Percentiles rank a stretch among this genome's conserved stretches.
phyloP scores from a whole-genome alignment of 148 eudicot species.

The Limonium bicolor region DNA sequence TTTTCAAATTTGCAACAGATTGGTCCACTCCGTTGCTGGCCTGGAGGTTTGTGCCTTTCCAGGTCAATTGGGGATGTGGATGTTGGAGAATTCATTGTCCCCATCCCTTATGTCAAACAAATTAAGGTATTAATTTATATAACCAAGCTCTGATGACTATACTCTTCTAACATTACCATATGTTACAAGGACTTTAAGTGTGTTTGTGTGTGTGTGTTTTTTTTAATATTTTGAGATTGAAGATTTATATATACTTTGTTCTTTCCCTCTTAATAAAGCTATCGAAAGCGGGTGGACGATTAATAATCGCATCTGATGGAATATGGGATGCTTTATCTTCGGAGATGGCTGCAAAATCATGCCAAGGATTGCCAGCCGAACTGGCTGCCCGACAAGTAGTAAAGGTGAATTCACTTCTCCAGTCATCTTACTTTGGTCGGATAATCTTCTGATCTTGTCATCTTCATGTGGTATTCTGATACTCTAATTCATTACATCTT shows the following conservation, averaged over 20 bases:
- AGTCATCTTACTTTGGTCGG: neutral
- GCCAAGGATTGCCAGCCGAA: conserved; percentile 86
- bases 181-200: neutral
- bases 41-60: conserved; percentile 94
- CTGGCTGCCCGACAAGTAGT: conserved; percentile 83
- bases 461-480: too few species aligned
- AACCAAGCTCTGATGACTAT: too few species aligned
- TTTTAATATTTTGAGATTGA: neutral
- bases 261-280: conserved; percentile 20
- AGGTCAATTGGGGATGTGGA: conserved; percentile 82
- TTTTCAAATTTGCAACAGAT: too few species aligned
- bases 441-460: neutral
- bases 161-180: too few species aligned
- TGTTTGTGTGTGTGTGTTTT: neutral
- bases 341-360: conserved; percentile 64
- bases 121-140: conserved; percentile 38
- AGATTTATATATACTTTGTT: neutral
- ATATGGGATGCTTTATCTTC: conserved; percentile 86
- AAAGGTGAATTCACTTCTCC: conserved; percentile 24
- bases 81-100: conserved; percentile 84
- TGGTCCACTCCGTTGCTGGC: conserved; percentile 95
- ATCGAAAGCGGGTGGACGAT: conserved; percentile 71
- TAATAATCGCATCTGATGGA: conserved; percentile 88
- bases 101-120: conserved; percentile 84
- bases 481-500: too few species aligned